Percentiles rank a stretch among this genome's conserved stretches.
These are phyloP conservation scores for Gracilaria domingensis DNA, from an alignment of 23 red algal species.

Conservation along the genomic window DNA sequence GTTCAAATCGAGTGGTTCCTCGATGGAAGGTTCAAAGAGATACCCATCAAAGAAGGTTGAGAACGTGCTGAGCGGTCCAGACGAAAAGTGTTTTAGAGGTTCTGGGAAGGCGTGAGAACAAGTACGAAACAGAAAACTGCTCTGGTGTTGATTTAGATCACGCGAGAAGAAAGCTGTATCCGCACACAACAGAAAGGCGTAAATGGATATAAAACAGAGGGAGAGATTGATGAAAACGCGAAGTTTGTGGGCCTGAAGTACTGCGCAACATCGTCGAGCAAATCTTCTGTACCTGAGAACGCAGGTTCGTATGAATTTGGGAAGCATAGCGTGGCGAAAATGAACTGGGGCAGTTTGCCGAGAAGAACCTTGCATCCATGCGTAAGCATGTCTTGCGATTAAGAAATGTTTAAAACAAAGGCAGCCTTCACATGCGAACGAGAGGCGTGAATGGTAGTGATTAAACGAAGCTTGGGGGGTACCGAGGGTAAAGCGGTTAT, in stretches of 20 bases:
- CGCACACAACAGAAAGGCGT: background rate
- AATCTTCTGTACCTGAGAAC: background rate
- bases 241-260: background rate
- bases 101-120: background rate
- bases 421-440: no score
- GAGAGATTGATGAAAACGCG: background rate
- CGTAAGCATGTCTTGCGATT: no score
- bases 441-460: no score
- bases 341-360: no score
- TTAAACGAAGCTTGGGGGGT: no score
- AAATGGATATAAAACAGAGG: background rate
- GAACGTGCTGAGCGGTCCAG: background rate
- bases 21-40: conserved; percentile 52
- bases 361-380: no score
- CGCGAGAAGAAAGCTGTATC: background rate
- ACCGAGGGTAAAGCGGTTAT: no score
- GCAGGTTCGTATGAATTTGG: background rate
- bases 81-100: background rate
- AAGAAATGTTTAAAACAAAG: no score
- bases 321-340: background rate
- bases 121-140: background rate
- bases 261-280: background rate
- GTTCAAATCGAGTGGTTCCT: conserved; percentile 16
- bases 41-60: conserved; percentile 50
- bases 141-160: background rate